phyloP scores from a whole-genome alignment of 2,329 filamentous ascomycete species.

The Trichophyton mentagrophytes region DNA sequence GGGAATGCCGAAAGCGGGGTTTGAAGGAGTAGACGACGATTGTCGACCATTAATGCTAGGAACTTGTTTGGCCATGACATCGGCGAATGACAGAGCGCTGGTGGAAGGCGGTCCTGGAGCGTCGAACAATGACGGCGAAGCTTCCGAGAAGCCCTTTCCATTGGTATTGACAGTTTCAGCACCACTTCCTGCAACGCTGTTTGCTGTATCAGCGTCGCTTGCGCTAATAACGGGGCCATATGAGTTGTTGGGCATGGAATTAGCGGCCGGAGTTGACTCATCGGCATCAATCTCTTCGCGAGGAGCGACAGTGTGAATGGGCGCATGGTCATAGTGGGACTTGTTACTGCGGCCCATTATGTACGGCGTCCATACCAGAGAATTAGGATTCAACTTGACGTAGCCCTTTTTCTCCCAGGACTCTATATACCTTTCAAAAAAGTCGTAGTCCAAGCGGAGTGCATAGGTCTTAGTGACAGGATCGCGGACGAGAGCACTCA shows the following conservation, averaged over 20 bases:
- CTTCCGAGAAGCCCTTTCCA: not conserved
- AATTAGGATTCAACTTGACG: conserved; percentile 66
- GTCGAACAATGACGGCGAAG: conserved; percentile 8
- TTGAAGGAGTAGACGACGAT: conserved; percentile 10
- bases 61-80: conserved; percentile 13
- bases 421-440: conserved; percentile 73
- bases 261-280: conserved; percentile 15
- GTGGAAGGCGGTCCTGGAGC: conserved; percentile 21
- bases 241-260: conserved; percentile 5
- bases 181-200: conserved; percentile 4
- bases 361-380: conserved; percentile 89
- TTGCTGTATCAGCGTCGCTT: conserved; percentile 6
- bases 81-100: conserved; percentile 15
- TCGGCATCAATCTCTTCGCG: conserved; percentile 54
- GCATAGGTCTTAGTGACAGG: conserved; percentile 81
- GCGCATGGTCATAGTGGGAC: conserved; percentile 70
- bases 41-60: conserved; percentile 19
- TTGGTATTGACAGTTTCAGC: conserved; percentile 2
- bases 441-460: conserved; percentile 70
- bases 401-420: conserved; percentile 86
- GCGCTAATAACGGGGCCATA: conserved; percentile 13
- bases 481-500: conserved; percentile 80
- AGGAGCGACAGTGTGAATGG: conserved; percentile 74
- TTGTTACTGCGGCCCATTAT: conserved; percentile 82
- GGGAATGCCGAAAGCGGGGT: conserved; percentile 27